Base-by-base conservation (phyloP, 2,329 filamentous ascomycete species). In the Exophiala calicioides region DNA sequence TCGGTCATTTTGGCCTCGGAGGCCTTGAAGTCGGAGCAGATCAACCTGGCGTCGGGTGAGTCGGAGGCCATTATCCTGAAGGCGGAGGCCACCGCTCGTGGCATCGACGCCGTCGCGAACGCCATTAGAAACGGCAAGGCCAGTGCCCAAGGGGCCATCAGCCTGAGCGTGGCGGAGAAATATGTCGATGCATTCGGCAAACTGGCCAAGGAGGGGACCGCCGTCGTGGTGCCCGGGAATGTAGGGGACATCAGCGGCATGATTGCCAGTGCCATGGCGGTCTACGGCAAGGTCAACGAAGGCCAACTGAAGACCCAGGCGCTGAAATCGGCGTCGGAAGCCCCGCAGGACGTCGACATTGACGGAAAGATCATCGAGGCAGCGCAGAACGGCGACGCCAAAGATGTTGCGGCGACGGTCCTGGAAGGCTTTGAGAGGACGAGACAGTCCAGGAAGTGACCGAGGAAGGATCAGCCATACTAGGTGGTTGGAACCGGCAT, bases 131-230 rank as follows among this genome's bases (percentile, higher is more conserved):
- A 84, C 36, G 90, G 90, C 46, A 76, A 85, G 57, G 78, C 81
- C 45, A 78, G 84, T 44, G 93, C 93, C 2, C 86, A 93, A 65
- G 81, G 82, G 24, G 93, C 93, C 19, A 79, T 98, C 33, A 90
- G 88, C 62, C 71, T 98, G 53, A 88, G 80, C 10, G 88, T 98
- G 6, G 93, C 93, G 0, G 93, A 98, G 79, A 95, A 96, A 71
- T 98, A 98, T 61, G 93, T 98, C 41, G 91, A 94, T 34, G 93
- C 93, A 3, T 98, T 97, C 63, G 85, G 80, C 58, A 88, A 90
- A 65, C 75, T 98, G 59, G 93, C 93, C 39, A 93, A 91, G 72
- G 90, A 98, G 74, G 89, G 93, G 60, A 98, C 93, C 3, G 88
- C 90, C 3, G 86, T 98, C 20, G 89, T 98, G 15, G 90, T 98